phyloP scores from a whole-genome alignment of 345 rosid genomes.

The Zanthoxylum bungeanum region DNA sequence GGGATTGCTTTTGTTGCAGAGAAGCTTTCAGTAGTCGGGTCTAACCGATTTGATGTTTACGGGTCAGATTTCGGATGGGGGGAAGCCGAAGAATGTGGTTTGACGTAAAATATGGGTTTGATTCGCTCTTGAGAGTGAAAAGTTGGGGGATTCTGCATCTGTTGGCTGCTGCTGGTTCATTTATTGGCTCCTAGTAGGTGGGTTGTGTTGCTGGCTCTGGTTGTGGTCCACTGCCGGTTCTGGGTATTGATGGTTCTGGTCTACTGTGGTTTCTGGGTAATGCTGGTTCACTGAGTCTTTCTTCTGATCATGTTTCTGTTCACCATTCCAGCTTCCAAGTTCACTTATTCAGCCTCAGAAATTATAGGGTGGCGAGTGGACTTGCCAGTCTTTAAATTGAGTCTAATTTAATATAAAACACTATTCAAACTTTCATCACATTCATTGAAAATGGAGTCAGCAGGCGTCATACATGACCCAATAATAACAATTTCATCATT shows the following conservation, averaged over 20 bases:
- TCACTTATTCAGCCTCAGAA: constrained; percentile 49
- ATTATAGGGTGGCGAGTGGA: constrained; percentile 64
- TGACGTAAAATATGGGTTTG: too few species aligned
- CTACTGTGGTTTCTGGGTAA: too few species aligned
- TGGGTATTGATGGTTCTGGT: too few species aligned
- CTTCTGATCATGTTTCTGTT: constrained; percentile 70
- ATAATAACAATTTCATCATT: constrained; percentile 78
- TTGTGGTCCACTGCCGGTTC: too few species aligned
- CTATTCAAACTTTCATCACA: constrained; percentile 70
- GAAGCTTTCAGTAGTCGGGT: neutral
- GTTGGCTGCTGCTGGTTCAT: too few species aligned
- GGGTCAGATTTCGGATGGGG: neutral
- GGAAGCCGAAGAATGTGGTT: neutral
- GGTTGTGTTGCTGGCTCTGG: too few species aligned
- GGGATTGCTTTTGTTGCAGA: neutral
- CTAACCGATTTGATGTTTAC: neutral
- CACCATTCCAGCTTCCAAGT: constrained; percentile 91
- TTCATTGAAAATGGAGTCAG: constrained; percentile 87
- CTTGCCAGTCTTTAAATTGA: constrained; percentile 57
- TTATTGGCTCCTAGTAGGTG: too few species aligned
- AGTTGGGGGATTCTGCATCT: too few species aligned
- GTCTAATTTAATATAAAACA: constrained; percentile 67
- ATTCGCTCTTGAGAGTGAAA: too few species aligned
- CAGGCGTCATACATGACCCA: constrained; percentile 88
- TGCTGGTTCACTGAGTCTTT: too few species aligned